These are phyloP conservation scores for Saturnispora bothae DNA, from an alignment of 805 yeast species.

Conservation along the genomic window DNA sequence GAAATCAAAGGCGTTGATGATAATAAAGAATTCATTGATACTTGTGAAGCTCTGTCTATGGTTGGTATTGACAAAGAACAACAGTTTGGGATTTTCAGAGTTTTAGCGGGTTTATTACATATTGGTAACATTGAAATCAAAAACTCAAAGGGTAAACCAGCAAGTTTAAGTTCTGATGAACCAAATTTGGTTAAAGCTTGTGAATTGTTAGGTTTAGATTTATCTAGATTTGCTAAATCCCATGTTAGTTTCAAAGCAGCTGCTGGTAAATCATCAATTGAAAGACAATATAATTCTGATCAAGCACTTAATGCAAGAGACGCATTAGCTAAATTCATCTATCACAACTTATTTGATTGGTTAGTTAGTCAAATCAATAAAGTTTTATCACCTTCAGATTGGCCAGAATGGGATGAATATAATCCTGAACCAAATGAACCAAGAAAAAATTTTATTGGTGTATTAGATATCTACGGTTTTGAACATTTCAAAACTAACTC, in stretches of 20 bases:
- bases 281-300: constrained; percentile 77
- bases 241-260: constrained; percentile 32
- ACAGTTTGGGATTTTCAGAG: constrained; percentile 61
- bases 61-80: constrained; percentile 58
- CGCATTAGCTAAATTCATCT: constrained; percentile 92
- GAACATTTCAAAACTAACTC: constrained; percentile 93
- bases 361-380: constrained; percentile 73
- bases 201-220: constrained; percentile 71
- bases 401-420: constrained; percentile 33
- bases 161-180: constrained; percentile 74
- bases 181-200: constrained; percentile 76
- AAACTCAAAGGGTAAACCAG: constrained; percentile 68
- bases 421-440: constrained; percentile 7
- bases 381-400: constrained; percentile 70
- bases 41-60: constrained; percentile 64
- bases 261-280: constrained; percentile 67
- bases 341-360: constrained; percentile 93
- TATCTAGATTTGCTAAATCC: constrained; percentile 76
- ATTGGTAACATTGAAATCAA: constrained; percentile 86
- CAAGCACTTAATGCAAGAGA: constrained; percentile 90
- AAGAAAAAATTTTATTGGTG: constrained; percentile 73
- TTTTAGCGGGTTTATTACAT: constrained; percentile 82
- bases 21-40: constrained; percentile 60
- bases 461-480: constrained; percentile 93
- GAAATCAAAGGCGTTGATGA: constrained; percentile 74